Conservation (phyloP, 768 basidiomycete species). For the Gloeostereum incarnatum region DNA sequence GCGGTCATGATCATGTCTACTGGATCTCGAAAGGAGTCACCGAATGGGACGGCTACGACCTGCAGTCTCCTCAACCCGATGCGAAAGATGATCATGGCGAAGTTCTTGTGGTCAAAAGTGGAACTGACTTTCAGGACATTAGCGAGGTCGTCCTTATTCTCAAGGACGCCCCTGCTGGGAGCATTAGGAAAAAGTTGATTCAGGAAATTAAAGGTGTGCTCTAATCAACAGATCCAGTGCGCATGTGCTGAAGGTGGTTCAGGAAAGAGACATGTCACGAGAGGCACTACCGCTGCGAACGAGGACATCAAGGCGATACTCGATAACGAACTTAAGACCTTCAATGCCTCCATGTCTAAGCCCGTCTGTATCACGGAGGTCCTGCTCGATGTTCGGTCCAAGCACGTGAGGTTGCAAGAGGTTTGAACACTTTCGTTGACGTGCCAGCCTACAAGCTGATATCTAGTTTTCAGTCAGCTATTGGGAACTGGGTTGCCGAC, state of each 20-base stretch:
- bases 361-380: conserved; percentile 47
- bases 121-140: conserved; percentile 61
- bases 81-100: conserved; percentile 40
- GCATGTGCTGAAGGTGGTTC: conserved; percentile 4
- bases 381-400: conserved; percentile 43
- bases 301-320: conserved; percentile 33
- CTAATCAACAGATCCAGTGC: neutral
- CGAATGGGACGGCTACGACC: conserved; percentile 39
- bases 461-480: conserved; percentile 23
- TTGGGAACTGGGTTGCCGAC: conserved; percentile 59
- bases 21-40: conserved; percentile 39
- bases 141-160: conserved; percentile 45
- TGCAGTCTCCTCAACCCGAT: conserved; percentile 27
- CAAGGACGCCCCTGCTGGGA: conserved; percentile 32
- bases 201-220: conserved; percentile 29
- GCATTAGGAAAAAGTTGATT: conserved; percentile 38
- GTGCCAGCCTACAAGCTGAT: conserved; percentile 1
- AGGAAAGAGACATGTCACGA: conserved; percentile 42
- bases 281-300: conserved; percentile 32
- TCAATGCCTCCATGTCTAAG: conserved; percentile 36
- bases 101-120: conserved; percentile 48
- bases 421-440: conserved; percentile 16
- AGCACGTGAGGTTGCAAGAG: conserved; percentile 42
- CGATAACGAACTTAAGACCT: conserved; percentile 32
- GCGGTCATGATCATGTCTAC: conserved; percentile 57